phyloP scores from a whole-genome alignment of 768 basidiomycete species.

The Trichaptum fuscoviolaceum region DNA sequence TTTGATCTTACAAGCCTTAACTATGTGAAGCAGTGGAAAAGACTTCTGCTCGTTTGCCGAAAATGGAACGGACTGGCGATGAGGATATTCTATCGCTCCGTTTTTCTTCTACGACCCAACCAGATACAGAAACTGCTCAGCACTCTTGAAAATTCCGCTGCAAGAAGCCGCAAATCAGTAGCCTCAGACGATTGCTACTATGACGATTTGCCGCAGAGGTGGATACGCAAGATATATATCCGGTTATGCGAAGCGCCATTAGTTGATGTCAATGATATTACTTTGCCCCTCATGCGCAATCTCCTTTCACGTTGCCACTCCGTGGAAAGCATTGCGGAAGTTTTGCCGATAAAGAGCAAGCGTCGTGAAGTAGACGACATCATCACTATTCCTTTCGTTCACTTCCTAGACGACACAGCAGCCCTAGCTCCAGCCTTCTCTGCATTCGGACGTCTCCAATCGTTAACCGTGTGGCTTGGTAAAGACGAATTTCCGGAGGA shows the following conservation, averaged over 20 bases:
- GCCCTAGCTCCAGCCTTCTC: not conserved
- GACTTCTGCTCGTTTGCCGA: not conserved
- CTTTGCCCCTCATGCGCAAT: not conserved
- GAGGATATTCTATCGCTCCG: not conserved
- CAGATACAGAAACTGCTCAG: not conserved
- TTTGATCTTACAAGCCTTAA: not conserved
- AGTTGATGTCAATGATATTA: not conserved
- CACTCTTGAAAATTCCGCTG: not conserved
- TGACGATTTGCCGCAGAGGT: not conserved
- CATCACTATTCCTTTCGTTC: not conserved
- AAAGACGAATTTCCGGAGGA: not conserved
- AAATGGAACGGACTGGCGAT: not conserved
- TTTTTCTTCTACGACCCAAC: not conserved
- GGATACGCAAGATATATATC: not conserved
- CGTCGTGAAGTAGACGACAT: not conserved
- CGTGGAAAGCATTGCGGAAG: not conserved
- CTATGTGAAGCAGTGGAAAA: not conserved
- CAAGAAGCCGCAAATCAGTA: not conserved
- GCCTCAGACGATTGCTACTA: not conserved
- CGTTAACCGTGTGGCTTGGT: not conserved
- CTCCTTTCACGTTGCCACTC: not conserved
- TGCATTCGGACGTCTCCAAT: not conserved
- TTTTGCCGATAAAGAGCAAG: not conserved
- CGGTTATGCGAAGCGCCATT: not conserved
- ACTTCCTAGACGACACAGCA: not conserved